A percentile compares a stretch with the other conserved stretches of the same genome.
These are phyloP conservation scores for Xylaria sp. DNA, from an alignment of 2,329 filamentous ascomycete species.

Conservation along the genomic window DNA sequence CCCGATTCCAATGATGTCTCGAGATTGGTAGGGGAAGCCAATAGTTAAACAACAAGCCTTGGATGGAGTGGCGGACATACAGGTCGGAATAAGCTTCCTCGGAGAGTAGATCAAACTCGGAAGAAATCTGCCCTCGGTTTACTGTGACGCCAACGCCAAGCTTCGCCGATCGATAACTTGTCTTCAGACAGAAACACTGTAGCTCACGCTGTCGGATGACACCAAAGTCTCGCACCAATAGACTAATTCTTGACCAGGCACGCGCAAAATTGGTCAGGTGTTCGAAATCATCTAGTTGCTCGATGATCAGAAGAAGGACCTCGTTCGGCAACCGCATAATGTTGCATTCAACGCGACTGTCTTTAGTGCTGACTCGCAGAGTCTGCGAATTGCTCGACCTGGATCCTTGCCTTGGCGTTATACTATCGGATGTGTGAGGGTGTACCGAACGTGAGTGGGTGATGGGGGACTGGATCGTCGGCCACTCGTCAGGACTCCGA, in stretches of 20 bases:
- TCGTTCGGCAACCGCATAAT: slow-evolving; percentile 48
- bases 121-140: slow-evolving; percentile 43
- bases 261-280: slow-evolving; percentile 46
- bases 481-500: slow-evolving; percentile 21
- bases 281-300: slow-evolving; percentile 43
- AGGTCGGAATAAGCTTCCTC: slow-evolving; percentile 46
- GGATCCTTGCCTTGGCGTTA: too few relatives aligned
- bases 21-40: slow-evolving; percentile 57
- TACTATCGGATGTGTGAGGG: not conserved
- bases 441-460: not conserved
- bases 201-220: slow-evolving; percentile 50
- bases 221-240: slow-evolving; percentile 44
- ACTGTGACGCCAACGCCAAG: slow-evolving; percentile 51
- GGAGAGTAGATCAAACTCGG: slow-evolving; percentile 57
- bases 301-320: slow-evolving; percentile 45
- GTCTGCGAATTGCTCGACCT: not conserved
- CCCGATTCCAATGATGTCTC: slow-evolving; percentile 49
- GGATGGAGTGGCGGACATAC: slow-evolving; percentile 47
- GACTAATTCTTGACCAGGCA: slow-evolving; percentile 45
- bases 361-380: not conserved
- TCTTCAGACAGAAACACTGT: slow-evolving; percentile 54
- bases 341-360: not conserved
- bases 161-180: slow-evolving; percentile 44
- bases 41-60: slow-evolving; percentile 47
- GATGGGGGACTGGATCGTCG: not conserved